Evolutionary conservation across 2,329 filamentous ascomycete genomes (phyloP), one percentile per base, ranked within the genome.

Genomic region (Atkinsonella hypoxylon): DNA sequence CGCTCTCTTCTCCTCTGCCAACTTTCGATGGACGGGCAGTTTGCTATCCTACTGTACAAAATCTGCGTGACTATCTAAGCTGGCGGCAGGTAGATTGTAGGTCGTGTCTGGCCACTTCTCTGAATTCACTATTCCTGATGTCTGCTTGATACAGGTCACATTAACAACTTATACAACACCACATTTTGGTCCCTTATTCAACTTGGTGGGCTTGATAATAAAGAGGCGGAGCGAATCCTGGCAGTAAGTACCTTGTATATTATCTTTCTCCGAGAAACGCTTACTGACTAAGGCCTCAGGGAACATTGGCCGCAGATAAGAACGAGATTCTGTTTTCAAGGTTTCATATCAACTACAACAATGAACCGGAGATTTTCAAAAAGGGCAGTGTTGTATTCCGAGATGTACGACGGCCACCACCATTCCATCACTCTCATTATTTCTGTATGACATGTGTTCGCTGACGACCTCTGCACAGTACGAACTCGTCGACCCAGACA

Each of bases 81-180:
- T 98, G 93, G 93, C 79, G 93, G 59, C 93, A 98, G 67, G 93
- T 87, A 42, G 93, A 98, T 66, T 97, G 93, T 93, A 65, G 66
- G 83, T 48, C 22, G 20, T 15, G 8, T 13, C 22, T 6, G 15
- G 4, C 4, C 13, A 12, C n/a, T 2, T 31, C 5, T 30, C 15
- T 8, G 1, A 20, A 49, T 18, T 18, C 22, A 7, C 17, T n/a
- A 32, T 40, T 17, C 58, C 62, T 54, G 64, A 31, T 58, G 61
- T 53, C 64, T 36, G 3, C 11, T 22, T 0, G 10, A 53, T 91
- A 7, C n/a, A 53, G 87, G 87, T 57, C 93, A 98, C 64, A 95
- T 98, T 60, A 98, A 98, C 67, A 98, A 98, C 62, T 78, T 98
- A 4, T 98, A 96, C 68, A 98, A 98, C 65, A 98, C 93, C 0